Percentiles rank a stretch among this genome's conserved stretches.
phyloP scores from a whole-genome alignment of 2,329 filamentous ascomycete species.

The Fusarium kyushuense region DNA sequence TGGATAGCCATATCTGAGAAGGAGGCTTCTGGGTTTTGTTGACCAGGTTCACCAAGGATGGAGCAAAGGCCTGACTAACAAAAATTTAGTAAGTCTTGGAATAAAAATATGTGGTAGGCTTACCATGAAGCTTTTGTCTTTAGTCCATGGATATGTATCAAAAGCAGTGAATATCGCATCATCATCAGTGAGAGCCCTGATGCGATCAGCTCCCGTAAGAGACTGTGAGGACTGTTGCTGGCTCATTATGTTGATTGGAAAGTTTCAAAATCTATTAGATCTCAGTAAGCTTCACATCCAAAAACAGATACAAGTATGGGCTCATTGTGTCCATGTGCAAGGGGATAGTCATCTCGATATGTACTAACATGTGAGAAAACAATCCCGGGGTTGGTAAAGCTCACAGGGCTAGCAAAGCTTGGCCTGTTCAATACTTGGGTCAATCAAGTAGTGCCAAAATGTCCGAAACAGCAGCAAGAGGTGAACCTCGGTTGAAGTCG shows the following conservation, averaged over 20 bases:
- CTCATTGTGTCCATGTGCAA: constrained; percentile 8
- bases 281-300: constrained; percentile 12
- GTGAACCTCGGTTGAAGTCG: constrained; percentile 33
- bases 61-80: constrained; percentile 69
- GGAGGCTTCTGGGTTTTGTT: constrained; percentile 59
- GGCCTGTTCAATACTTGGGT: constrained; percentile 11
- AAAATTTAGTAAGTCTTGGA: not conserved
- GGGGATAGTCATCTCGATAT: constrained; percentile 14
- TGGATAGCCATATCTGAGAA: constrained; percentile 71
- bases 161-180: constrained; percentile 69
- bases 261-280: not conserved
- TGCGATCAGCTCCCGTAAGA: constrained; percentile 52
- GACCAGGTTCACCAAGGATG: constrained; percentile 69
- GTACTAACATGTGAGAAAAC: constrained; percentile 44
- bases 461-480: constrained; percentile 7
- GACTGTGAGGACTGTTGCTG: constrained; percentile 37
- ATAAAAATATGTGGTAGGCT: not conserved
- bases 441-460: not conserved
- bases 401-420: constrained; percentile 20
- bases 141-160: constrained; percentile 74
- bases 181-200: constrained; percentile 56
- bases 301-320: not conserved
- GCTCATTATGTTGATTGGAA: constrained; percentile 21
- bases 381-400: constrained; percentile 19
- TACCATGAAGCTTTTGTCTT: constrained; percentile 76